Evolutionary conservation across 805 yeast species (phyloP).

Genomic region (Saturnispora serradocipensis): DNA sequence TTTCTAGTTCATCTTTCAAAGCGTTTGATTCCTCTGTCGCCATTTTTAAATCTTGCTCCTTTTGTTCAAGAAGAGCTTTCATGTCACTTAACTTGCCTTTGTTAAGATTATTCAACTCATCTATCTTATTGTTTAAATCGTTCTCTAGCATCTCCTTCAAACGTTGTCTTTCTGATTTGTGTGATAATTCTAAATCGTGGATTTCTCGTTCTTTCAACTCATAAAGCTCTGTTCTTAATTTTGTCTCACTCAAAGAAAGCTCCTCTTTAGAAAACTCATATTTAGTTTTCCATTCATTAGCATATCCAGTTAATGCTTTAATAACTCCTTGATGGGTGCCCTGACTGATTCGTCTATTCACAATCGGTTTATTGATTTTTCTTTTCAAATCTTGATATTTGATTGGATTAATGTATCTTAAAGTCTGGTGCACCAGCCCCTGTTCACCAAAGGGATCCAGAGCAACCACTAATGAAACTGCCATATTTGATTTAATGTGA

Average conservation of each 20-base stretch:
- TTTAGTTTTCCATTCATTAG: conserved; percentile 1
- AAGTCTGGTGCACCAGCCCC: conserved; percentile 23
- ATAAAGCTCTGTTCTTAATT: conserved; percentile 22
- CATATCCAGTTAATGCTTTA: conserved; percentile 9
- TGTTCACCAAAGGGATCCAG: conserved; percentile 33
- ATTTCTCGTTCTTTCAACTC: conserved; percentile 25
- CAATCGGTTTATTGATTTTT: conserved; percentile 5
- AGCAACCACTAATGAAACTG: conserved; percentile 29
- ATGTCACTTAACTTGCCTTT: background rate
- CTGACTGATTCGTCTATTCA: background rate
- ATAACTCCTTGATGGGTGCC: background rate
- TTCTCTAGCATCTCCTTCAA: conserved; percentile 26
- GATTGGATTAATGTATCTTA: conserved; percentile 25
- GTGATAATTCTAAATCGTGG: conserved; percentile 29
- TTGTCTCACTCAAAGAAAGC: conserved; percentile 20
- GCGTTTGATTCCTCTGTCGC: conserved; percentile 9
- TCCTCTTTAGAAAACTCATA: conserved; percentile 1
- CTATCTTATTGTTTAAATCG: conserved; percentile 27
- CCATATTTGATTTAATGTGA: conserved; percentile 26
- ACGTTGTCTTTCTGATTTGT: conserved; percentile 26
- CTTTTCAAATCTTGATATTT: conserved; percentile 22
- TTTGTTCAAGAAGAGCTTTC: conserved; percentile 5
- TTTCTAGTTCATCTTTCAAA: conserved; percentile 2
- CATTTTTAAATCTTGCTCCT: conserved; percentile 7
- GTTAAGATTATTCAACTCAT: background rate